A percentile compares a stretch with the other conserved stretches of the same genome.
Evolutionary conservation across 306 rosid genomes (phyloP).

Genomic region (Cucumis cinereus): DNA sequence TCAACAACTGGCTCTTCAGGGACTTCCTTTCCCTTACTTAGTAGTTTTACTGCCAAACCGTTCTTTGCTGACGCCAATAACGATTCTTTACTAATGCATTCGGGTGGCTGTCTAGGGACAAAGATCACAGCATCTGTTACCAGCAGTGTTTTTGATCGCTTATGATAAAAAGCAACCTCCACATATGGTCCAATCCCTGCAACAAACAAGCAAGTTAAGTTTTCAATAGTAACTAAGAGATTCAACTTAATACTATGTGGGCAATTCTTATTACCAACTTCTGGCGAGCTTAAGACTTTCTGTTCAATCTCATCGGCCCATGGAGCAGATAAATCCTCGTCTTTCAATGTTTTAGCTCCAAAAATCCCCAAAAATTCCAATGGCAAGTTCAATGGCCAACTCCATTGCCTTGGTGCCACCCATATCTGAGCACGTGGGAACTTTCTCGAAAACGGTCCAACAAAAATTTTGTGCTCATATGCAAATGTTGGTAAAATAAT

Average conservation of each 20-base stretch:
- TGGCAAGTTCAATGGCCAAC: conserved; percentile 96
- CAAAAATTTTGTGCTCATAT: conserved; percentile 87
- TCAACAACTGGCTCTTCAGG: conserved; percentile 71
- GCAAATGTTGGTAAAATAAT: conserved; percentile 90
- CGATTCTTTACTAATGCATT: conserved; percentile 77
- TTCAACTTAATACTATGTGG: background rate
- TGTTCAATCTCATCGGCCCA: conserved; percentile 86
- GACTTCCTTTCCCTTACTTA: conserved; percentile 80
- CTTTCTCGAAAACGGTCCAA: conserved; percentile 90
- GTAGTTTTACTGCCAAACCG: conserved; percentile 84
- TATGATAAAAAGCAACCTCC: conserved; percentile 93
- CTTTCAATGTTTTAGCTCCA: conserved; percentile 63
- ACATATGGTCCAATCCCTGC: conserved; percentile 95
- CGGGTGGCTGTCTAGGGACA: conserved; percentile 86
- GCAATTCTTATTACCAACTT: conserved; percentile 61
- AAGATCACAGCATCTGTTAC: conserved; percentile 91
- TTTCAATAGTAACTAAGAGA: background rate
- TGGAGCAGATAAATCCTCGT: conserved; percentile 53
- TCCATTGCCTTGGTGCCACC: conserved; percentile 99
- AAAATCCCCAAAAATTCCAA: conserved; percentile 81
- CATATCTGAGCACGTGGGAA: conserved; percentile 79
- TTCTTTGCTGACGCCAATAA: conserved; percentile 83
- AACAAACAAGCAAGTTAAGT: conserved; percentile 21
- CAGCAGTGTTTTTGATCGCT: conserved; percentile 64
- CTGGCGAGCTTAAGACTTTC: conserved; percentile 86